A percentile compares a stretch with the other conserved stretches of the same genome.
These are phyloP conservation scores for Mycena belliarum DNA, from an alignment of 768 basidiomycete species.

Conservation along the genomic window DNA sequence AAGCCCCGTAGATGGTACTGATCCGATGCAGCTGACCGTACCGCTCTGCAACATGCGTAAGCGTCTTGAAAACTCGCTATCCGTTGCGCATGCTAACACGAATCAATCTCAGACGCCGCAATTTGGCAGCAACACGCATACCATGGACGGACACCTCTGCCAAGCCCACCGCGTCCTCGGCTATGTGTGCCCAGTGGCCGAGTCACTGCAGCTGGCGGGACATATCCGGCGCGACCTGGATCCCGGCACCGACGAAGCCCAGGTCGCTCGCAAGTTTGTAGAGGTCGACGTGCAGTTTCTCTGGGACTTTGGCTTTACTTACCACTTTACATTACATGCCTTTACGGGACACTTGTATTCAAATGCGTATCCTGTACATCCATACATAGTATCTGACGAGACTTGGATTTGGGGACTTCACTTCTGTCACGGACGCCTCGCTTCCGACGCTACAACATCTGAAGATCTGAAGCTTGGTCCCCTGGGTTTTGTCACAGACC, in stretches of 20 bases:
- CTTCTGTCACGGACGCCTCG: no score
- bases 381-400: no score
- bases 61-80: conserved; percentile 31
- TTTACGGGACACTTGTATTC: no score
- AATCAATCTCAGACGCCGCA: no score
- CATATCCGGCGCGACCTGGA: conserved; percentile 39
- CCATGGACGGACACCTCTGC: conserved; percentile 29
- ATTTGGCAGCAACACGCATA: not conserved
- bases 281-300: conserved; percentile 30
- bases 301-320: no score
- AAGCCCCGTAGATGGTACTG: not conserved
- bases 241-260: conserved; percentile 39
- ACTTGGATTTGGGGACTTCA: no score
- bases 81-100: conserved; percentile 24
- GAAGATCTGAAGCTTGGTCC: no score
- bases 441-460: no score
- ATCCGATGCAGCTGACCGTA: conserved; percentile 33
- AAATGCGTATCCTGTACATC: no score
- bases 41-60: conserved; percentile 28
- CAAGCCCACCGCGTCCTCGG: conserved; percentile 29
- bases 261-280: conserved; percentile 31
- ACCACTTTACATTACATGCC: no score
- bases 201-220: conserved; percentile 29
- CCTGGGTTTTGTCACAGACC: no score
- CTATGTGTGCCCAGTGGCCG: conserved; percentile 29